Base-by-base conservation (phyloP, 345 rosid genomes). In the Rhizophora apiculata region DNA sequence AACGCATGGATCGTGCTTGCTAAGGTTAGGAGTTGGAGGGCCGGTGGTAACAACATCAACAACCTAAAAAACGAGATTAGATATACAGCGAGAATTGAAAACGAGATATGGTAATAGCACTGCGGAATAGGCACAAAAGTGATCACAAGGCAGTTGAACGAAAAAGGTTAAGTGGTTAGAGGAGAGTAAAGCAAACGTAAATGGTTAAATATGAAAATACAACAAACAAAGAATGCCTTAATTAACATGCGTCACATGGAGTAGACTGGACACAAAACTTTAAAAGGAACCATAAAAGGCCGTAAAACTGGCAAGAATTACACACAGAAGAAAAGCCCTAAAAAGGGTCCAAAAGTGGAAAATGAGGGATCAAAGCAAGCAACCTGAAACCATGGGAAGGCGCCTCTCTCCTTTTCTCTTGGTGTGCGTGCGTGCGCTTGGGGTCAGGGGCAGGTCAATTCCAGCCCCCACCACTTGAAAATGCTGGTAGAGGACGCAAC, bases 401-500 rank as follows among this genome's bases (percentile, higher is more conserved):
- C 7, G 7, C 26, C 46, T 9, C 49, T 56, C 31, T 27, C 60
- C 60, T 1, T 24, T 56, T 24, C 60, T 56, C 64, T 57, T 72
- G 70, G 49, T 32, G 60, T 65, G 46, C 24, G 65, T 9, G 68
- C 51, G 31, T 8, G 26, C 27, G 72, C 65, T 69, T 18, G 8
- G 19, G 51, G 69, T 65, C 74, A 69, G 63, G 61, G 60, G 73
- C 64, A 49, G 75, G 79, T 75, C 82, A 70, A 81, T 72, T 79
- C 63, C 79, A 70, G 21, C 48, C 63, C 68, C 76, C 66, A 56
- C 60, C 69, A 63, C 74, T 51, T 22, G 69, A 30, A 74, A 37
- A 78, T 62, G 63, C 85, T 79, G 81, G 82, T 67, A 27, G 69
- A 58, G 62, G 81, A 83, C 86, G 84, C 84, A 79, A 85, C 53